Conservation (phyloP, 306 rosid genomes). For the Oemleria cerasiformis region DNA sequence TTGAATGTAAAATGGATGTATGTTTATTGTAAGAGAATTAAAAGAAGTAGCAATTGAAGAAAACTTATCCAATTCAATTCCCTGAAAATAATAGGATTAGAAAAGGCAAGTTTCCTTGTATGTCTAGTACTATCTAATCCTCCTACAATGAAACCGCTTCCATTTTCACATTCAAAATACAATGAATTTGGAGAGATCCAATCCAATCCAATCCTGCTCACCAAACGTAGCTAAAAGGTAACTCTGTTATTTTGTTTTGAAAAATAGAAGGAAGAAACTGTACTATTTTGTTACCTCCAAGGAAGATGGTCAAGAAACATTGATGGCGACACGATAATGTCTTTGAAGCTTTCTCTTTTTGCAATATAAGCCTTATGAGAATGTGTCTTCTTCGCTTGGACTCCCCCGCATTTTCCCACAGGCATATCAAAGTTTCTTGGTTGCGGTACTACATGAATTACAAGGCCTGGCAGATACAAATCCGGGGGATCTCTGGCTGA, state of each 20-base stretch:
- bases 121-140: too few relatives aligned
- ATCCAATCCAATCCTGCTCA: too few relatives aligned
- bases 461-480: slow-evolving; percentile 77
- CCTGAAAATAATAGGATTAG: too few relatives aligned
- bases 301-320: slow-evolving; percentile 99
- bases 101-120: too few relatives aligned
- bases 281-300: slow-evolving; percentile 63
- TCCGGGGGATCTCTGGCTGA: slow-evolving; percentile 58
- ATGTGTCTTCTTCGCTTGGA: slow-evolving; percentile 26
- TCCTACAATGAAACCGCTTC: too few relatives aligned
- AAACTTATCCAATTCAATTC: too few relatives aligned
- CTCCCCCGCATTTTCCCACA: slow-evolving; percentile 33
- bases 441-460: slow-evolving; percentile 65
- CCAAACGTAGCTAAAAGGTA: not conserved
- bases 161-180: too few relatives aligned
- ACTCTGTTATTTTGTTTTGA: not conserved
- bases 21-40: too few relatives aligned
- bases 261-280: too few relatives aligned
- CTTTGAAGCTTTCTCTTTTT: slow-evolving; percentile 69
- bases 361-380: slow-evolving; percentile 66
- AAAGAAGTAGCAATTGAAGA: not conserved
- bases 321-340: slow-evolving; percentile 75
- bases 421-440: slow-evolving; percentile 32
- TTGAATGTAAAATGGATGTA: too few relatives aligned
- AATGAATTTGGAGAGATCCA: too few relatives aligned